These are phyloP conservation scores for Coemansia pectinata DNA, from an alignment of 192 early-diverging fungal genomes.

Conservation along the genomic window DNA sequence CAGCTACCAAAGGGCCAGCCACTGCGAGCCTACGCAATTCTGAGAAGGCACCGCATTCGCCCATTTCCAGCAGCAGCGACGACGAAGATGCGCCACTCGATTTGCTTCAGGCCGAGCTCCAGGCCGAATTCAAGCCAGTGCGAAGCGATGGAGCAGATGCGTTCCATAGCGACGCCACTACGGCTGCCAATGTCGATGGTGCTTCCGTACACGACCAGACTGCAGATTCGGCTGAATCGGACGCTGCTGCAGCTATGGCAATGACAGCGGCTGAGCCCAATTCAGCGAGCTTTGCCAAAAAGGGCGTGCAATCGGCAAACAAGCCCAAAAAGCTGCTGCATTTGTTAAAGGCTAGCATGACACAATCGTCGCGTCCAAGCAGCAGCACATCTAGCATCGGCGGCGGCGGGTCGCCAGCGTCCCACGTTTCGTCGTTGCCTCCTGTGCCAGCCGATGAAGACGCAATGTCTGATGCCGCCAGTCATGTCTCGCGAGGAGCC, in stretches of 20 bases:
- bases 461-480: neutral
- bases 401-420: neutral
- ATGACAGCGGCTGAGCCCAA: neutral
- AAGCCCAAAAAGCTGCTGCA: slow-evolving; percentile 7
- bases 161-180: slow-evolving; percentile 3
- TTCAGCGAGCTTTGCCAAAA: neutral
- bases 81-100: slow-evolving; percentile 52
- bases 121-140: slow-evolving; percentile 11
- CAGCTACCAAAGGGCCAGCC: neutral
- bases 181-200: neutral
- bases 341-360: neutral
- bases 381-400: neutral
- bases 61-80: neutral
- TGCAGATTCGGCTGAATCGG: slow-evolving; percentile 1
- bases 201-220: neutral
- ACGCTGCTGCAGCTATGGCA: neutral
- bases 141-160: slow-evolving; percentile 1
- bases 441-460: neutral
- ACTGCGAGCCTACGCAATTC: neutral
- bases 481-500: slow-evolving; percentile 1
- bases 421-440: slow-evolving; percentile 1
- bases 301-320: neutral
- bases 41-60: neutral
- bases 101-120: slow-evolving; percentile 37
- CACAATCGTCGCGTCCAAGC: slow-evolving; percentile 4